These are phyloP conservation scores for Leavenworthia alabamica DNA, from an alignment of 345 rosid species.

Conservation along the genomic window DNA sequence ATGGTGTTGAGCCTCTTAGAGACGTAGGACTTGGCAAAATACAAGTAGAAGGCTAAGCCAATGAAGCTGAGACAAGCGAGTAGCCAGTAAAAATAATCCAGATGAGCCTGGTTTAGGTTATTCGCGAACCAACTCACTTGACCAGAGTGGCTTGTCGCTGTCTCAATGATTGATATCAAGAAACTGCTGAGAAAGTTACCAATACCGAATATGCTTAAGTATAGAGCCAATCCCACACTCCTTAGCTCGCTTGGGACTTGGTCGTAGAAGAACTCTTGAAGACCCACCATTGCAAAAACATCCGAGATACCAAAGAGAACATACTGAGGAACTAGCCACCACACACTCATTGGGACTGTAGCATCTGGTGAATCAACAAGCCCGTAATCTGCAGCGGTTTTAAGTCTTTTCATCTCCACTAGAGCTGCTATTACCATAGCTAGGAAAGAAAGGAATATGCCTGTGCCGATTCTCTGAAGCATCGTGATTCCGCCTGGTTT, in stretches of 20 bases:
- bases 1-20: conserved; percentile 15
- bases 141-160: conserved; percentile 22
- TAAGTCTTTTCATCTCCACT: conserved; percentile 46
- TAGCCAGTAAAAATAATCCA: conserved; percentile 37
- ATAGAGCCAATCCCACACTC: conserved; percentile 56
- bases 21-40: conserved; percentile 26
- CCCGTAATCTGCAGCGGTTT: conserved; percentile 38
- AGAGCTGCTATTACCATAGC: conserved; percentile 46
- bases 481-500: conserved; percentile 52
- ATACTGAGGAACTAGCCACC: conserved; percentile 68
- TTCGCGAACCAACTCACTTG: conserved; percentile 30
- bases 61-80: conserved; percentile 31
- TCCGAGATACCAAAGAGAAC: conserved; percentile 44
- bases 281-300: conserved; percentile 56
- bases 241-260: conserved; percentile 51
- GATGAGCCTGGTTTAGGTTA: conserved; percentile 31
- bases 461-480: conserved; percentile 68
- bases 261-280: conserved; percentile 65
- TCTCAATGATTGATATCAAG: conserved; percentile 27
- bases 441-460: conserved; percentile 39
- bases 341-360: conserved; percentile 53
- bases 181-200: conserved; percentile 39
- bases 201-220: conserved; percentile 47
- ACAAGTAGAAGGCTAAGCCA: not conserved
- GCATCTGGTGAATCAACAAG: conserved; percentile 39